A percentile compares a stretch with the other conserved stretches of the same genome.
Conservation (phyloP, 192 early-diverging fungal species). For the Coemansia sp. region DNA sequence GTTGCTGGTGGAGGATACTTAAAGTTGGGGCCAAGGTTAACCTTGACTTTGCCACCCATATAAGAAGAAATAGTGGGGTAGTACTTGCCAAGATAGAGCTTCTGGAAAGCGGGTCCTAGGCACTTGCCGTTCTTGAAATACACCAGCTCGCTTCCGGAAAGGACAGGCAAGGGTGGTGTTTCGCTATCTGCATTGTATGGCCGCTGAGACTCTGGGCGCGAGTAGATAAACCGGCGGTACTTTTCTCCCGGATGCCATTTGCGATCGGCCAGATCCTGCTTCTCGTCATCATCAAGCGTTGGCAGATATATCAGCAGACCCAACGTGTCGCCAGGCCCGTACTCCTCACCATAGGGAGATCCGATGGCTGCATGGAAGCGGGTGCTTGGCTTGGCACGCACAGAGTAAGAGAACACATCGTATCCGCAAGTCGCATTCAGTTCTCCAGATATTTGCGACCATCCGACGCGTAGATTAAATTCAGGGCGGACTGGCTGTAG, state of each 20-base stretch:
- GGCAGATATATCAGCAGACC: conserved; percentile 55
- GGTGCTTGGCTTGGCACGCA: conserved; percentile 63
- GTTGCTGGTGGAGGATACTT: conserved; percentile 55
- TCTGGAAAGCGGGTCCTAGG: conserved; percentile 62
- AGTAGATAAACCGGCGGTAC: conserved; percentile 47
- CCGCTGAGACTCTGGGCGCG: conserved; percentile 43
- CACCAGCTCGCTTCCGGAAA: conserved; percentile 57
- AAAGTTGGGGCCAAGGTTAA: conserved; percentile 73
- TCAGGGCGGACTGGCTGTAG: conserved; percentile 47
- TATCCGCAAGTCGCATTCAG: conserved; percentile 74
- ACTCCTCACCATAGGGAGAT: conserved; percentile 43
- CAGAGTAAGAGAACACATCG: conserved; percentile 70
- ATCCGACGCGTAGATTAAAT: conserved; percentile 68
- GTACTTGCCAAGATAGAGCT: conserved; percentile 72
- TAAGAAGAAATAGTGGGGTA: conserved; percentile 72
- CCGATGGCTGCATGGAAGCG: conserved; percentile 63
- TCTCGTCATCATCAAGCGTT: conserved; percentile 39
- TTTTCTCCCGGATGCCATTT: conserved; percentile 46
- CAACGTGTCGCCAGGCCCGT: conserved; percentile 41
- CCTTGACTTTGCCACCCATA: conserved; percentile 57
- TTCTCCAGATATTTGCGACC: conserved; percentile 75
- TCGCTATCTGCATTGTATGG: conserved; percentile 37
- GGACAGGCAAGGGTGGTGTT: conserved; percentile 47
- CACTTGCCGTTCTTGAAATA: conserved; percentile 67
- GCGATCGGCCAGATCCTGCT: conserved; percentile 44